phyloP scores from a whole-genome alignment of 2,329 filamentous ascomycete species.

The Exophiala phaeomuriformis region DNA sequence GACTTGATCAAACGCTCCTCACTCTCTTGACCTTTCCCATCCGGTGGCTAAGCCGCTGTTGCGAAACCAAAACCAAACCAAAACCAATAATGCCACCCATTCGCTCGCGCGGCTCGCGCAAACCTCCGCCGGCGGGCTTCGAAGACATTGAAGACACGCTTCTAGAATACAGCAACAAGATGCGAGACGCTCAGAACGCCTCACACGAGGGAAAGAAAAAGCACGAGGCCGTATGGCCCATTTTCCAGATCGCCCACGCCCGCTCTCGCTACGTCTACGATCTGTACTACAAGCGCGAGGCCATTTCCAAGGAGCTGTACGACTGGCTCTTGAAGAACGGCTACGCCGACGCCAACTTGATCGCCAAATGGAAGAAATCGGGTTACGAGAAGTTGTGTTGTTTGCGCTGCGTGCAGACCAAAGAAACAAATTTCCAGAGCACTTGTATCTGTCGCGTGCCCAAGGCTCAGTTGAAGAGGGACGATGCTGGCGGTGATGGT shows the following conservation, averaged over 20 bases:
- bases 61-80: neutral
- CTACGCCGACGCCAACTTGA: slow-evolving; percentile 89
- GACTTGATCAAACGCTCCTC: too few species aligned
- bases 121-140: slow-evolving; percentile 59
- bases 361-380: slow-evolving; percentile 99
- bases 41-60: too few species aligned
- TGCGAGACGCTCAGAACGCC: slow-evolving; percentile 80
- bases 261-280: slow-evolving; percentile 88
- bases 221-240: slow-evolving; percentile 90
- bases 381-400: slow-evolving; percentile 99
- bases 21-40: neutral
- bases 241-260: slow-evolving; percentile 88
- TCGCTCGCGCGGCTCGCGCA: slow-evolving; percentile 50
- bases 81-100: slow-evolving; percentile 51
- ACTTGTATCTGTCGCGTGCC: slow-evolving; percentile 97
- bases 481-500: slow-evolving; percentile 32
- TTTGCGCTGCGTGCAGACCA: slow-evolving; percentile 94
- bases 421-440: slow-evolving; percentile 97
- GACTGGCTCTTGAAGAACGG: slow-evolving; percentile 95
- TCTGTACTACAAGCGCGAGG: slow-evolving; percentile 95
- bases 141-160: slow-evolving; percentile 63
- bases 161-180: slow-evolving; percentile 60
- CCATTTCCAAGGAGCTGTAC: slow-evolving; percentile 84
- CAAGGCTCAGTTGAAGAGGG: slow-evolving; percentile 78
- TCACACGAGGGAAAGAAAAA: slow-evolving; percentile 72